These are phyloP conservation scores for Pythium rishiriense DNA, from an alignment of 352 stramenopile species.

Conservation along the genomic window DNA sequence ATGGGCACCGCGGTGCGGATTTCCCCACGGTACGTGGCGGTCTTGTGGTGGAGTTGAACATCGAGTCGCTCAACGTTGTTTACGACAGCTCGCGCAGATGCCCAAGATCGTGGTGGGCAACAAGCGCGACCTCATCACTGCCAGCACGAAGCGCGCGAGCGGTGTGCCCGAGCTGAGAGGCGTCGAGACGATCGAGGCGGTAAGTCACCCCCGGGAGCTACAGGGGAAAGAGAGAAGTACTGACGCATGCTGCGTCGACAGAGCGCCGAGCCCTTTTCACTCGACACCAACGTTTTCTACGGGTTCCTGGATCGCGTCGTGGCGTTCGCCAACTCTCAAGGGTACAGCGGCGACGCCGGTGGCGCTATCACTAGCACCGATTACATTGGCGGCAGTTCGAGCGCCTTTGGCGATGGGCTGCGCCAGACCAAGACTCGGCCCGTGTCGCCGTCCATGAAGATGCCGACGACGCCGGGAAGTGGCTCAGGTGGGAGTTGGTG, in stretches of 20 bases:
- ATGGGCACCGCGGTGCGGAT: slow-evolving; percentile 28
- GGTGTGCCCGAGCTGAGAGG: slow-evolving; percentile 45
- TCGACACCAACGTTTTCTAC: slow-evolving; percentile 57
- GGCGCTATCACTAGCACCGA: background rate
- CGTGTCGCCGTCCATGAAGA: slow-evolving; percentile 18
- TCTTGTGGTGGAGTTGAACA: background rate
- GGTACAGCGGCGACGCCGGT: slow-evolving; percentile 1
- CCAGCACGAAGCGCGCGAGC: slow-evolving; percentile 34
- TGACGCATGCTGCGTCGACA: slow-evolving; percentile 13
- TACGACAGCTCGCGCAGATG: slow-evolving; percentile 38
- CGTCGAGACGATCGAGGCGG: slow-evolving; percentile 57
- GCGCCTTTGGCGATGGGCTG: slow-evolving; percentile 35
- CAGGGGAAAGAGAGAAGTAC: no score
- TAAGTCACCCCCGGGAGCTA: no score
- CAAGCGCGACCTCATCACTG: slow-evolving; percentile 67
- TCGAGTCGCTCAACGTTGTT: background rate
- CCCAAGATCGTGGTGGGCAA: slow-evolving; percentile 83
- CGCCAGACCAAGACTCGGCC: slow-evolving; percentile 50
- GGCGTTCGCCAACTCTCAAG: slow-evolving; percentile 47
- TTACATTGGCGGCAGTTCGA: slow-evolving; percentile 21
- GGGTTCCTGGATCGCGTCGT: slow-evolving; percentile 67
- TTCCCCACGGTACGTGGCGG: slow-evolving; percentile 20
- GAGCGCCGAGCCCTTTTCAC: slow-evolving; percentile 53
- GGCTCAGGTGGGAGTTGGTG: slow-evolving; percentile 18
- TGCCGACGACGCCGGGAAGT: slow-evolving; percentile 4